These are phyloP conservation scores for Phytopythium montanum DNA, from an alignment of 352 stramenopile genomes.

Conservation along the genomic window DNA sequence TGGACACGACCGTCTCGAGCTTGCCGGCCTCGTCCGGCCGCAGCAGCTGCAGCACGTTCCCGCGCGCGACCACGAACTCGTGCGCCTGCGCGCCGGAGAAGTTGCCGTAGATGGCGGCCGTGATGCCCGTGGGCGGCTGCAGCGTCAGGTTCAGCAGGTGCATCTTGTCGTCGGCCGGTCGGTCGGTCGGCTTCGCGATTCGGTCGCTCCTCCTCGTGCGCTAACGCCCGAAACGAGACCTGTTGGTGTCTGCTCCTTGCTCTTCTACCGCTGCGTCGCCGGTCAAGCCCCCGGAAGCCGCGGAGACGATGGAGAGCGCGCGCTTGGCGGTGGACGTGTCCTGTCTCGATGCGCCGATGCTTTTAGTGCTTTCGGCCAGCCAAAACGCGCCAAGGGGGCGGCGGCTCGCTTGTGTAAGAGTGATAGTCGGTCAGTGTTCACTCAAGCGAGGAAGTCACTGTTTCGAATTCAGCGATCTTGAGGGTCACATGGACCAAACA, in stretches of 20 bases:
- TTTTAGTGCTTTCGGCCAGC: not conserved
- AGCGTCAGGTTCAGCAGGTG: constrained; percentile 89
- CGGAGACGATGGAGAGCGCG: not conserved
- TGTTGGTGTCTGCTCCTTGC: not conserved
- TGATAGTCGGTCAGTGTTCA: not conserved
- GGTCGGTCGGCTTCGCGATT: not conserved
- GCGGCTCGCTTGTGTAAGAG: not conserved
- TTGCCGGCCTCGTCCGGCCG: constrained; percentile 67
- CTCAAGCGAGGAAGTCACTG: not conserved
- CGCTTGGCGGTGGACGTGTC: not conserved
- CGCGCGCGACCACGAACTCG: constrained; percentile 94
- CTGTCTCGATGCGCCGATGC: no score
- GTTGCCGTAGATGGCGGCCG: constrained; percentile 88
- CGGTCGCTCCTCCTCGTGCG: not conserved
- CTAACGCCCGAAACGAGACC: not conserved
- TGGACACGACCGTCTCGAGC: constrained; percentile 78
- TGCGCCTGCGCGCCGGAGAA: constrained; percentile 89
- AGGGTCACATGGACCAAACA: not conserved
- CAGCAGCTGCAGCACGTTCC: constrained; percentile 94
- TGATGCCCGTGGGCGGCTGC: constrained; percentile 77
- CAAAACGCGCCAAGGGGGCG: not conserved
- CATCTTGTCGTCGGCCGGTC: constrained; percentile 29
- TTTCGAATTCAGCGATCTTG: not conserved
- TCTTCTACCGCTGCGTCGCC: not conserved
- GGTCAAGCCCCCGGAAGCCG: not conserved